These are phyloP conservation scores for Turnera subulata DNA, from an alignment of 345 rosid species.

Conservation along the genomic window DNA sequence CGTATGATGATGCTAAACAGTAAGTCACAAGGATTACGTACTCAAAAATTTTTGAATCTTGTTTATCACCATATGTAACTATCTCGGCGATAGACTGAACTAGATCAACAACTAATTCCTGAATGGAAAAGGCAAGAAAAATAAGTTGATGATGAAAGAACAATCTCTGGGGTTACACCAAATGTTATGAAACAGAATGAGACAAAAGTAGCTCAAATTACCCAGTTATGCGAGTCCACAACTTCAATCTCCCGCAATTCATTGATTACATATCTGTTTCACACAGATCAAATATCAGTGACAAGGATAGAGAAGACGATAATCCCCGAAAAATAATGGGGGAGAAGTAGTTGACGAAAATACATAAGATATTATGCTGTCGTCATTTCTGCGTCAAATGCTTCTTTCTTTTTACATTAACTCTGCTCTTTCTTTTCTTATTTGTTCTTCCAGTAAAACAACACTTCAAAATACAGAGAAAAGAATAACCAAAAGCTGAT, in stretches of 20 bases:
- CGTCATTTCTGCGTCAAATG: too few relatives aligned
- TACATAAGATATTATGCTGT: not conserved
- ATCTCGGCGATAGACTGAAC: slow-evolving; percentile 62
- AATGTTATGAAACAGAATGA: not conserved
- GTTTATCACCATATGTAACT: slow-evolving; percentile 59
- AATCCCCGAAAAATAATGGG: not conserved
- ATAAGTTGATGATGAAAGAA: slow-evolving; percentile 6
- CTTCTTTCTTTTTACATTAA: too few relatives aligned
- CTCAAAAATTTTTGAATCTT: slow-evolving; percentile 57
- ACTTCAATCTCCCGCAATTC: slow-evolving; percentile 47
- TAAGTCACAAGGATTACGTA: slow-evolving; percentile 14
- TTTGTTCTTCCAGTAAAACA: too few relatives aligned
- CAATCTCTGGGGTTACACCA: not conserved
- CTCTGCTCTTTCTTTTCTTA: too few relatives aligned
- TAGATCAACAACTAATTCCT: slow-evolving; percentile 49
- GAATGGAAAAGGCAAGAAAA: slow-evolving; percentile 9
- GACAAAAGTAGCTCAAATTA: slow-evolving; percentile 15
- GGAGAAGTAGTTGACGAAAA: not conserved
- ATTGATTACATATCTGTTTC: slow-evolving; percentile 39
- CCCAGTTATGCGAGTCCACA: slow-evolving; percentile 43
- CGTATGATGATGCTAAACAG: slow-evolving; percentile 3
- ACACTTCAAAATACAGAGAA: too few relatives aligned
- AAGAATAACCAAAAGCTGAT: too few relatives aligned
- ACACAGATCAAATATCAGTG: slow-evolving; percentile 39
- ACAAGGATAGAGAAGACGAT: not conserved